Evolutionary conservation across 805 yeast genomes (phyloP).

Genomic region (Lachancea sp.): DNA sequence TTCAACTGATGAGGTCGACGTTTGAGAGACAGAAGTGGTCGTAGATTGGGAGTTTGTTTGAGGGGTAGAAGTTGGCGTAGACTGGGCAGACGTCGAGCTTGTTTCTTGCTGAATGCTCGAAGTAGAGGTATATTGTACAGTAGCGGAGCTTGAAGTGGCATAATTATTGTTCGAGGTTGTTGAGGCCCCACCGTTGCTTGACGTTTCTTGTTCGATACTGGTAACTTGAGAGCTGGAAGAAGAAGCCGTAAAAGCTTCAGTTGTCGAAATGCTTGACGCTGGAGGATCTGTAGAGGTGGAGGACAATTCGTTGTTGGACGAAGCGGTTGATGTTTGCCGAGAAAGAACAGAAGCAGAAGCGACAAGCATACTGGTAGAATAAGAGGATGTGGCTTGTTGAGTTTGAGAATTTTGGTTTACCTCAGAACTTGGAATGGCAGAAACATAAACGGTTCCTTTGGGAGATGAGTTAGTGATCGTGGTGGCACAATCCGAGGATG

Average conservation of each 20-base stretch:
- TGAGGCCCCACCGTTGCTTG: not conserved
- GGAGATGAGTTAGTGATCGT: constrained; percentile 11
- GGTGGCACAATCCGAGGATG: constrained; percentile 14
- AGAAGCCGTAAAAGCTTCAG: not conserved
- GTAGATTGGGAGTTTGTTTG: constrained; percentile 3
- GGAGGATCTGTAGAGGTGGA: too few species aligned
- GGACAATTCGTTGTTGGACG: too few species aligned
- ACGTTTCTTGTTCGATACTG: not conserved
- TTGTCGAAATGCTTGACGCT: constrained; percentile 5
- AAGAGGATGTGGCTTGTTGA: constrained; percentile 9
- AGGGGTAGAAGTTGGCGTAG: constrained; percentile 3
- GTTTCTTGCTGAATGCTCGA: not conserved
- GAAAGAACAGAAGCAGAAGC: constrained; percentile 10
- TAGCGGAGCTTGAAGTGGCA: not conserved
- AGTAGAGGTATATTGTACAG: not conserved
- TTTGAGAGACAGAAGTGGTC: constrained; percentile 19
- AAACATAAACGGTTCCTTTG: constrained; percentile 12
- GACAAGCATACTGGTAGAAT: constrained; percentile 15
- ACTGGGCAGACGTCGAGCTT: not conserved
- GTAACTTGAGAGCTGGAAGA: not conserved
- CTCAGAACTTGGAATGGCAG: constrained; percentile 9
- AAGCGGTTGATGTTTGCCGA: constrained; percentile 1
- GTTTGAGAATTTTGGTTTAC: not conserved
- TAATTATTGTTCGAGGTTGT: not conserved
- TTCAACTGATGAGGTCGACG: constrained; percentile 13